These are phyloP conservation scores for Thuja plicata DNA, from an alignment of 83 land plant species.

Conservation along the genomic window DNA sequence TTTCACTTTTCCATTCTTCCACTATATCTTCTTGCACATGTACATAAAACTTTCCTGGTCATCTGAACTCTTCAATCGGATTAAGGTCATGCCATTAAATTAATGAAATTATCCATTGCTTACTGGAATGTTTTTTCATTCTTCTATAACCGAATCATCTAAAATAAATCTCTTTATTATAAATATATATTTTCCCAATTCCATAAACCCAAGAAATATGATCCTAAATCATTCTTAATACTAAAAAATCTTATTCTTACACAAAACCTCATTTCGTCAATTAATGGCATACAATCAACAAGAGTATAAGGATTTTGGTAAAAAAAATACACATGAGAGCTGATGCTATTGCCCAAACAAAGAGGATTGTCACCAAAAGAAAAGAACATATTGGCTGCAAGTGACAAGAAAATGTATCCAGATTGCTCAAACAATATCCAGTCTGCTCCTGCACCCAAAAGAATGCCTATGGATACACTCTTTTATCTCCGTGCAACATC, in stretches of 20 bases:
- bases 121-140: too few relatives aligned
- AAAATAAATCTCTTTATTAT: too few relatives aligned
- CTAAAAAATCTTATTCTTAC: background rate
- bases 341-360: constrained; percentile 74
- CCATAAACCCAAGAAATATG: too few relatives aligned
- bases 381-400: constrained; percentile 51
- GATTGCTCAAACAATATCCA: constrained; percentile 66
- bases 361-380: constrained; percentile 57
- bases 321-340: constrained; percentile 54
- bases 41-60: too few relatives aligned
- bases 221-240: too few relatives aligned
- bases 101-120: too few relatives aligned
- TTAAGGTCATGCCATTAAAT: too few relatives aligned
- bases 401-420: constrained; percentile 56
- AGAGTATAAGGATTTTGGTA: background rate
- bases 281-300: background rate
- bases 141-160: too few relatives aligned
- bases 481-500: constrained; percentile 55
- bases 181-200: too few relatives aligned
- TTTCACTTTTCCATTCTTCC: too few relatives aligned
- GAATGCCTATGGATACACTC: constrained; percentile 11
- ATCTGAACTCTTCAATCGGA: too few relatives aligned
- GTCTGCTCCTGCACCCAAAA: constrained; percentile 28
- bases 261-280: background rate
- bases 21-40: too few relatives aligned